Conservation (phyloP, 495 filamentous ascomycete species). For the Chaetomium cochliodes region DNA sequence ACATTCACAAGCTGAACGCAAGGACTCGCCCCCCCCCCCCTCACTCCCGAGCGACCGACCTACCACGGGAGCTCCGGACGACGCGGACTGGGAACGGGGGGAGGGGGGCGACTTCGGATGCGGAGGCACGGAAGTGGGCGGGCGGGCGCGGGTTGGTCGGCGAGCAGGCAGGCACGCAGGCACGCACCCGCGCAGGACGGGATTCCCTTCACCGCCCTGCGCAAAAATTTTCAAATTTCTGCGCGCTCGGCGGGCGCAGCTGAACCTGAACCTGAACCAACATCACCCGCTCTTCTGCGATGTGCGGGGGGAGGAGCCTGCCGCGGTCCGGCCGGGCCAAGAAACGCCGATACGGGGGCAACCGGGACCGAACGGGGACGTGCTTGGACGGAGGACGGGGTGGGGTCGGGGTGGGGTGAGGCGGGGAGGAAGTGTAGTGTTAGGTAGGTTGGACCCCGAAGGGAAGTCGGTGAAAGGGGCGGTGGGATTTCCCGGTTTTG, state of each 20-base stretch:
- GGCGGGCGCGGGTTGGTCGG: not conserved
- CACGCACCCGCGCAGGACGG: not conserved
- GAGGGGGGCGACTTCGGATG: not conserved
- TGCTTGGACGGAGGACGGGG: not conserved
- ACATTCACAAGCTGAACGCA: not conserved
- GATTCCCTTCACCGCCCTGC: not conserved
- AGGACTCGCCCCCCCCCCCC: too few relatives aligned
- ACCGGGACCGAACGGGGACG: not conserved
- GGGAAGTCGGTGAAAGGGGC: not conserved
- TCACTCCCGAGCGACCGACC: not conserved
- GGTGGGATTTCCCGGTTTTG: not conserved
- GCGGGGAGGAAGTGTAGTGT: too few relatives aligned
- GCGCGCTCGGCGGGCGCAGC: too few relatives aligned
- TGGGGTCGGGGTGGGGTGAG: not conserved
- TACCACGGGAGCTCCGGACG: not conserved
- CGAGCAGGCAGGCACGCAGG: not conserved
- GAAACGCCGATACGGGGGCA: not conserved
- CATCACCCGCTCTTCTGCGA: not conserved
- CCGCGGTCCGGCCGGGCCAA: slow-evolving; percentile 3
- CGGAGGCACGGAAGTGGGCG: not conserved
- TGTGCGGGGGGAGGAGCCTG: too few relatives aligned
- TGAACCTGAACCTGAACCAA: not conserved
- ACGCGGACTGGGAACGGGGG: not conserved
- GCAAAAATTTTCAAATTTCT: too few relatives aligned
- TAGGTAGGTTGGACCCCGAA: not conserved